Evolutionary conservation across 768 basidiomycete species (phyloP), one percentile per base, ranked within the genome.

Genomic region (Pilatotrama ljubarskyi): DNA sequence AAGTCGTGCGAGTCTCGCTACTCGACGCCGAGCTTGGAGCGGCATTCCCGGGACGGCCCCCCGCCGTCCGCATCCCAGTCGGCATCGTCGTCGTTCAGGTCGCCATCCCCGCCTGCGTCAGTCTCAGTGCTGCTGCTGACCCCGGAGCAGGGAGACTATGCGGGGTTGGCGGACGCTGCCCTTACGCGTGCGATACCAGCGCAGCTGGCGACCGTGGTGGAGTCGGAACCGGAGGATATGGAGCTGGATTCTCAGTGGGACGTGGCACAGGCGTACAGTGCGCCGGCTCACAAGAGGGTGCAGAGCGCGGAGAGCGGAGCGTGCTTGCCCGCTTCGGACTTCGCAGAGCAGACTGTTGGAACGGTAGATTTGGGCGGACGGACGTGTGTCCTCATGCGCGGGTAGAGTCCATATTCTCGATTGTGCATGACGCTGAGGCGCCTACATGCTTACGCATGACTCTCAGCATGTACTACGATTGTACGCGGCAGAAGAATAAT

Each of bases 1-100:
- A 58, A 64, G 32, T 67, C 70, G 18, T 69, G 70, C 61, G 68
- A 69, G 56, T 69, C 68, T 55, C 61, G 64, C 24, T 71, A 71
- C 66, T 68, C 67, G 35, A 59, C 46, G 2, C 66, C 65, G 4
- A 68, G 67, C 59, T 50, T 61, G 54, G 50, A 53, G 20, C 51
- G 43, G 22, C 38, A 50, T 48, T 41, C 55, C 37, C 55, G 50
- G 26, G 51, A 62, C n/a, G 48, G 49, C 7, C 58, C 49, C 13
- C 55, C 24, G 17, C 25, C 44, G 17, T 52, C 38, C n/a, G 37
- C 26, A 10, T 49, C 46, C 9, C 25, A 46, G 22, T 37, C 46
- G 2, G 37, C 29, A 18, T 18, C 55, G 29, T 54, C 55, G 11
- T 22, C 40, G 25, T 29, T 40, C 44, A 35, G 25, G 32, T 47